Conservation (phyloP, 805 yeast species). For the Candida coleopterorum region DNA sequence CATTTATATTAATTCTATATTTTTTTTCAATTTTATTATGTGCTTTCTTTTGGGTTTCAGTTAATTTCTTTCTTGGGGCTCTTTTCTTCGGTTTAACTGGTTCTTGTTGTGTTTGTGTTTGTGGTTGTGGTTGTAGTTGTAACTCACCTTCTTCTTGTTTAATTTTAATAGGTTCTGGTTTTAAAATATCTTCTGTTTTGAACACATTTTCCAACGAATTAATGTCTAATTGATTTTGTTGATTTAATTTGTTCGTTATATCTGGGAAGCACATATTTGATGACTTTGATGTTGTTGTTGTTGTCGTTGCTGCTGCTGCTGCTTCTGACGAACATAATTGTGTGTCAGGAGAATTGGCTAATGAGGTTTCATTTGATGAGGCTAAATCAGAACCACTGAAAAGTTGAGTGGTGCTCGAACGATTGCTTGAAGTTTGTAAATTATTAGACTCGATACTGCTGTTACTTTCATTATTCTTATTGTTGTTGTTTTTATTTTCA, state of each 20-base stretch:
- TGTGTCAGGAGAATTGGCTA: slow-evolving; percentile 11
- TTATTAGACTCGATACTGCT: neutral
- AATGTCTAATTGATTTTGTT: slow-evolving; percentile 14
- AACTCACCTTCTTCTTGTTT: neutral
- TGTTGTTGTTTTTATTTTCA: neutral
- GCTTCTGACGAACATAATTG: slow-evolving; percentile 6
- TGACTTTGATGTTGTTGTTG: neutral
- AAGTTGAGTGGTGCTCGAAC: slow-evolving; percentile 1
- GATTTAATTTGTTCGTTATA: slow-evolving; percentile 8
- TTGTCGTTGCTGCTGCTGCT: too few species aligned
- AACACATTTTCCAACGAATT: slow-evolving; percentile 23
- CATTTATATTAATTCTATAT: slow-evolving; percentile 66
- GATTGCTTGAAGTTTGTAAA: neutral
- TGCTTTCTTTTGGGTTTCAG: slow-evolving; percentile 60
- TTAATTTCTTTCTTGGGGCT: slow-evolving; percentile 51
- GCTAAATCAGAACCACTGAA: slow-evolving; percentile 2
- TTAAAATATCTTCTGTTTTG: slow-evolving; percentile 25
- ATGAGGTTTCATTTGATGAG: slow-evolving; percentile 7
- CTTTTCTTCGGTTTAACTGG: slow-evolving; percentile 23
- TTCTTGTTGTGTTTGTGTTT: too few species aligned
- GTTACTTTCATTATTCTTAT: too few species aligned
- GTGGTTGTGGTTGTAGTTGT: slow-evolving; percentile 2
- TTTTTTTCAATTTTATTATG: slow-evolving; percentile 71
- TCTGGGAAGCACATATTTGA: slow-evolving; percentile 12
- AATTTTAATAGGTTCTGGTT: slow-evolving; percentile 9